These are phyloP conservation scores for Tulasnella sp. DNA, from an alignment of 768 basidiomycete genomes.

Conservation along the genomic window DNA sequence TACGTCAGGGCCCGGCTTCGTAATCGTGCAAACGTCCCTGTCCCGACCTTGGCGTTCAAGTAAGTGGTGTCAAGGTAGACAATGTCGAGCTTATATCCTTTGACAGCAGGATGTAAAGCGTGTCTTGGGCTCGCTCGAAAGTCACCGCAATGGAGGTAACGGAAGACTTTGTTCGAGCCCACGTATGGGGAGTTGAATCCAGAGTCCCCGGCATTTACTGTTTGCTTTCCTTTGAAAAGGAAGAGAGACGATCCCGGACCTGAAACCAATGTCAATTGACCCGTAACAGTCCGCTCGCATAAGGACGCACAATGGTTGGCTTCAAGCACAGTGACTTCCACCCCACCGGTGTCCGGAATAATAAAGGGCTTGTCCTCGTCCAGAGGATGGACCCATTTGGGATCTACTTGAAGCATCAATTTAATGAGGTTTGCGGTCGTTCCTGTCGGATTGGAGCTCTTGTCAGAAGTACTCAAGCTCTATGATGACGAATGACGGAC, in stretches of 20 bases:
- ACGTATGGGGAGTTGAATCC: slow-evolving; percentile 57
- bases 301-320: slow-evolving; percentile 78
- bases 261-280: slow-evolving; percentile 9
- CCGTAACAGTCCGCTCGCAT: background rate
- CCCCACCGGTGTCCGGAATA: slow-evolving; percentile 74
- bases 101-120: slow-evolving; percentile 71
- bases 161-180: slow-evolving; percentile 57
- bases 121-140: slow-evolving; percentile 85
- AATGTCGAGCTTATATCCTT: slow-evolving; percentile 69
- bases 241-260: slow-evolving; percentile 89
- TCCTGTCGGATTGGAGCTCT: background rate
- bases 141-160: slow-evolving; percentile 94
- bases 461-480: background rate
- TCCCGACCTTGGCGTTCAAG: slow-evolving; percentile 63
- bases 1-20: background rate
- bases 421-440: slow-evolving; percentile 79
- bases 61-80: slow-evolving; percentile 97
- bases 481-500: slow-evolving; percentile 21
- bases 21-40: background rate
- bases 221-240: slow-evolving; percentile 87
- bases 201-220: slow-evolving; percentile 78
- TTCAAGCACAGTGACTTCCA: slow-evolving; percentile 86
- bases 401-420: slow-evolving; percentile 82
- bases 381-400: slow-evolving; percentile 78
- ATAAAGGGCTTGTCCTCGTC: slow-evolving; percentile 65